Percentiles rank a stretch among this genome's conserved stretches.
Conservation (phyloP, 2,329 filamentous ascomycete genomes). For the Fusarium chlamydosporum region DNA sequence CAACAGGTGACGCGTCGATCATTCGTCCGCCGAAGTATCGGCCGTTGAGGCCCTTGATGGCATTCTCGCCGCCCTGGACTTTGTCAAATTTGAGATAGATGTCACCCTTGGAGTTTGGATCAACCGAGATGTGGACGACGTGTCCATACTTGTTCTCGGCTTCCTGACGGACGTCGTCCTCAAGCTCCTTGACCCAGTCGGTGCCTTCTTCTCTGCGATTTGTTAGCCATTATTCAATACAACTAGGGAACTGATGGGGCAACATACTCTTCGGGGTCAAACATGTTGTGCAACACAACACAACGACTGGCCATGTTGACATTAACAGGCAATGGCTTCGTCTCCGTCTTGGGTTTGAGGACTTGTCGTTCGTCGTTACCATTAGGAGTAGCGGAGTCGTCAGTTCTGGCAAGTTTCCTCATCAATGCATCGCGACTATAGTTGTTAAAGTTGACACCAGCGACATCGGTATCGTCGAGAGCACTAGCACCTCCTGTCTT, state of each 20-base stretch:
- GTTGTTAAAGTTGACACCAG: constrained; percentile 99
- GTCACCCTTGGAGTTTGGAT: constrained; percentile 93
- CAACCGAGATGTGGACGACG: constrained; percentile 96
- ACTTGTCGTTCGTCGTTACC: constrained; percentile 78
- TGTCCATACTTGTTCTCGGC: constrained; percentile 96
- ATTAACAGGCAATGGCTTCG: constrained; percentile 83
- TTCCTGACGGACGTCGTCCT: constrained; percentile 92
- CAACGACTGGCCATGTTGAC: constrained; percentile 95
- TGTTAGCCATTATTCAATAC: constrained; percentile 52
- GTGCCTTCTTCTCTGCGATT: constrained; percentile 82
- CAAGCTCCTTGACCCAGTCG: constrained; percentile 90
- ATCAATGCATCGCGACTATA: constrained; percentile 98
- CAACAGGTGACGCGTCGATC: constrained; percentile 95
- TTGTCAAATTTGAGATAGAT: constrained; percentile 99
- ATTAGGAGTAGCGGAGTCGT: constrained; percentile 76
- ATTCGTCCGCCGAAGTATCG: constrained; percentile 93
- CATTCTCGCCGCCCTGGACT: constrained; percentile 94
- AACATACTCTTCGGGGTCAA: constrained; percentile 89
- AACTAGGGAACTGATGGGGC: not conserved
- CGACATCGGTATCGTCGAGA: constrained; percentile 96
- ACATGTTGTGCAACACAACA: constrained; percentile 95
- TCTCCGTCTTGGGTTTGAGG: constrained; percentile 82
- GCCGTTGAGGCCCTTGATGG: constrained; percentile 97
- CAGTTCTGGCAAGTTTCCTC: constrained; percentile 96
- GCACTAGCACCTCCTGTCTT: constrained; percentile 94